A percentile compares a stretch with the other conserved stretches of the same genome.
Evolutionary conservation across 257 asterid genomes (phyloP).

Genomic region (Primulina eburnea): DNA sequence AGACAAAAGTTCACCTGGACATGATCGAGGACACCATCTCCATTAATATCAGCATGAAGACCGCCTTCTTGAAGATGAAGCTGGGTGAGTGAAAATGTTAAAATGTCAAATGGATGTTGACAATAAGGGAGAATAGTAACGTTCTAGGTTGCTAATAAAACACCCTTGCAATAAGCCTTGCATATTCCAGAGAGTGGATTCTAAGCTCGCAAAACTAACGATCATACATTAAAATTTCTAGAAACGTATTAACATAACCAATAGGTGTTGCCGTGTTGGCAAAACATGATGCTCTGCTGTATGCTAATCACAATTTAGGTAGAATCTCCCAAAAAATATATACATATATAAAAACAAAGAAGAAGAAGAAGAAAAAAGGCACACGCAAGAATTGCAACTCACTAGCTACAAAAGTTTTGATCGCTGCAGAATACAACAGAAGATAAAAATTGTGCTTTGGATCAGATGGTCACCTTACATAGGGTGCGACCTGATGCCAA

Average conservation of each 20-base stretch:
- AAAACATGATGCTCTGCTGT: neutral
- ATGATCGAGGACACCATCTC: slow-evolving; percentile 98
- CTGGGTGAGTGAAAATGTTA: slow-evolving; percentile 43
- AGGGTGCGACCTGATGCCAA: slow-evolving; percentile 94
- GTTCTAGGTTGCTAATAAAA: slow-evolving; percentile 7
- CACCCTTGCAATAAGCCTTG: slow-evolving; percentile 7
- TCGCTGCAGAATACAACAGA: slow-evolving; percentile 11
- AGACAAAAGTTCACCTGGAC: slow-evolving; percentile 65
- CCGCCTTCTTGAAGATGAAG: slow-evolving; percentile 99
- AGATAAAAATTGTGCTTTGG: slow-evolving; percentile 19
- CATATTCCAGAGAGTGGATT: slow-evolving; percentile 8
- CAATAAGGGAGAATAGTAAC: slow-evolving; percentile 14
- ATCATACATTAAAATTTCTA: neutral
- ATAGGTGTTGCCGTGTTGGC: neutral
- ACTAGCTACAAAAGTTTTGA: neutral
- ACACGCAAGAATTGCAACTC: slow-evolving; percentile 3
- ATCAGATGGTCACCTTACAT: slow-evolving; percentile 64
- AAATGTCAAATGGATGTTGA: slow-evolving; percentile 14
- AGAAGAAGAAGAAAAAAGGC: too few species aligned
- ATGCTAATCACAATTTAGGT: neutral
- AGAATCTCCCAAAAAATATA: too few species aligned
- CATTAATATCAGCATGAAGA: slow-evolving; percentile 97
- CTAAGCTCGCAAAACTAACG: slow-evolving; percentile 12
- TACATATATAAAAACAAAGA: too few species aligned
- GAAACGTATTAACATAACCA: neutral